phyloP scores from a whole-genome alignment of 768 basidiomycete species.

The Lactarius tabidus region DNA sequence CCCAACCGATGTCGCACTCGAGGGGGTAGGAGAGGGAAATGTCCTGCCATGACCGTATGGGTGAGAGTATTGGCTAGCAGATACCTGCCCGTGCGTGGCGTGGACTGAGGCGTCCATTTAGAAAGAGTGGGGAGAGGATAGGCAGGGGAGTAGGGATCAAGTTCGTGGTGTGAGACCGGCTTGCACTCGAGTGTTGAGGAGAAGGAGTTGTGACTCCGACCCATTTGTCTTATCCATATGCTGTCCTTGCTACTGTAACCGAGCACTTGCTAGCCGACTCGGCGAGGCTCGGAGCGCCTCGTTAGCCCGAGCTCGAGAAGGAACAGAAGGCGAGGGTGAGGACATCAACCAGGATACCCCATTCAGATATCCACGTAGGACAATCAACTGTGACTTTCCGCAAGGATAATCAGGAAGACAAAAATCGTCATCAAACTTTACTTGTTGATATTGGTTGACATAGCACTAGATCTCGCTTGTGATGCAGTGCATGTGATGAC shows the following conservation, averaged over 20 bases:
- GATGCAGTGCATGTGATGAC: too few species aligned
- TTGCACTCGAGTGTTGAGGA: slow-evolving; percentile 1
- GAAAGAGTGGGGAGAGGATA: background rate
- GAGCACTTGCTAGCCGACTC: too few species aligned
- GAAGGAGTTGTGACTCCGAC: background rate
- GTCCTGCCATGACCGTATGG: background rate
- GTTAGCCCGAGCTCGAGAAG: too few species aligned
- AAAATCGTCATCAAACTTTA: too few species aligned
- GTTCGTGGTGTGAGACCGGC: background rate
- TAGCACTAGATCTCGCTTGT: too few species aligned
- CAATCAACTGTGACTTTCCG: background rate
- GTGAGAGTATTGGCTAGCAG: slow-evolving; percentile 12
- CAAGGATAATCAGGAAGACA: too few species aligned
- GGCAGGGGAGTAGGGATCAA: too few species aligned
- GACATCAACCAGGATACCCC: too few species aligned
- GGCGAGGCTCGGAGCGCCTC: too few species aligned
- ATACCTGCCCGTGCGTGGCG: slow-evolving; percentile 13
- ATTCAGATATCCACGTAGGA: background rate
- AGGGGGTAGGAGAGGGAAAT: background rate
- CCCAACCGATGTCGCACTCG: slow-evolving; percentile 12
- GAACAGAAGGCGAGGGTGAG: background rate
- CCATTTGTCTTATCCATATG: slow-evolving; percentile 10
- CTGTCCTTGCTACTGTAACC: background rate
- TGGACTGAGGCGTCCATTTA: slow-evolving; percentile 5
- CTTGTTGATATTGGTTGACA: too few species aligned